Conservation (phyloP, 148 eudicot species). For the Rhododendron griersonianum region DNA sequence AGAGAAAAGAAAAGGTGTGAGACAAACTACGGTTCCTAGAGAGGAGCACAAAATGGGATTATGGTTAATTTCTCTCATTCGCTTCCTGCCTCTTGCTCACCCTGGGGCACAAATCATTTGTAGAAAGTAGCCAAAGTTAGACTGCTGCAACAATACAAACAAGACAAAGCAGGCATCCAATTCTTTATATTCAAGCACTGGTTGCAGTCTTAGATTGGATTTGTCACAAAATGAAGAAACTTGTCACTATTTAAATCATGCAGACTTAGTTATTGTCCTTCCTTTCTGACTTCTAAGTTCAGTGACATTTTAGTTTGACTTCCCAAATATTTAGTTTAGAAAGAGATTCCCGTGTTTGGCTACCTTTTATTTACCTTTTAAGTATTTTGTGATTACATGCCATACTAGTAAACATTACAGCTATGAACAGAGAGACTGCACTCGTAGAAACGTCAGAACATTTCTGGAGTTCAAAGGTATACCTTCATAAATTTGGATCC, state of each 20-base stretch:
- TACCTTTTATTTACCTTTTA: neutral
- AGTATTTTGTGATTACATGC: neutral
- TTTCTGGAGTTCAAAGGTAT: neutral
- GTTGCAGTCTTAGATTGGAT: neutral
- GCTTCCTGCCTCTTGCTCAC: neutral
- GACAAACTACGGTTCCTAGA: neutral
- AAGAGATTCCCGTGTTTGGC: neutral
- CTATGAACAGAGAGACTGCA: neutral
- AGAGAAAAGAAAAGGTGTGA: neutral
- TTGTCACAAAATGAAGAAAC: neutral
- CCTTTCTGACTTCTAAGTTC: neutral
- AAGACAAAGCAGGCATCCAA: neutral
- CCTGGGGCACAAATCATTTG: neutral
- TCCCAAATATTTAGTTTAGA: neutral
- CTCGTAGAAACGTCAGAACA: neutral
- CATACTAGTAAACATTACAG: neutral
- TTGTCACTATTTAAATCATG: neutral
- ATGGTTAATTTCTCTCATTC: neutral
- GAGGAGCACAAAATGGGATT: neutral
- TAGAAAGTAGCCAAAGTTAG: neutral
- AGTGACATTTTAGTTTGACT: neutral
- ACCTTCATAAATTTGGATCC: constrained; percentile 95
- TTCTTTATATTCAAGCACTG: neutral
- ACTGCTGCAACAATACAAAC: neutral
- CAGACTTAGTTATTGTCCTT: neutral